A percentile compares a stretch with the other conserved stretches of the same genome.
These are phyloP conservation scores for Neurospora pannonica DNA, from an alignment of 495 filamentous ascomycete species.

Conservation along the genomic window DNA sequence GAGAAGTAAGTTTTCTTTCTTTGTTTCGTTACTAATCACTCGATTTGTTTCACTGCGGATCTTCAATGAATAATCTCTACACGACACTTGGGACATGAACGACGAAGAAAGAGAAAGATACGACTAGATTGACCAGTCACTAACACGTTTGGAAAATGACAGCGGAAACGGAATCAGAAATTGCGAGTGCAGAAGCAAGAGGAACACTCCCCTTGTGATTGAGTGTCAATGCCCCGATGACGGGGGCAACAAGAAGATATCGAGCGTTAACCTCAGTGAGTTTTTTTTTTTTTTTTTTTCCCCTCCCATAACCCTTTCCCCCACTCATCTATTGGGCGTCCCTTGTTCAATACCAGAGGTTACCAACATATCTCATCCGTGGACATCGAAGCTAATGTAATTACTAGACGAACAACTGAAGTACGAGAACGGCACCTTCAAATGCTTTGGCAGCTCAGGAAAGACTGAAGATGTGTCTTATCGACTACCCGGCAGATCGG, in stretches of 20 bases:
- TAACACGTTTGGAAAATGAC: not conserved
- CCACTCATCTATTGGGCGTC: too few species aligned
- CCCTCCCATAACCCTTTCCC: too few species aligned
- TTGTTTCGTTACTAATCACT: not conserved
- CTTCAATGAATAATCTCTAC: too few species aligned
- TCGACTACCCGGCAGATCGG: not conserved
- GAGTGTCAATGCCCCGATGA: not conserved
- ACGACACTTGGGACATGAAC: not conserved
- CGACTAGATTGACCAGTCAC: not conserved
- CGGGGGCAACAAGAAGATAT: not conserved
- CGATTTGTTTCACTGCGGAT: not conserved
- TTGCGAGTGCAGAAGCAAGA: not conserved
- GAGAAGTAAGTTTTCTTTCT: not conserved
- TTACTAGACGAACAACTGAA: not conserved
- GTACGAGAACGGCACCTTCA: not conserved
- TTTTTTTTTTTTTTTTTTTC: not conserved
- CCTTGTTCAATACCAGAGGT: too few species aligned
- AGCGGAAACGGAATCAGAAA: not conserved
- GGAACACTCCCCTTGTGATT: not conserved
- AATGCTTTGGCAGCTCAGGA: not conserved
- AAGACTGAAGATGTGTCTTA: not conserved
- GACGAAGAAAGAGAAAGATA: not conserved
- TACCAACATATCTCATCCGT: too few species aligned
- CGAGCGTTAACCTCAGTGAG: not conserved
- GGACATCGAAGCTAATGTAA: not conserved